Conservation (phyloP, 2,329 filamentous ascomycete species). For the Cucurbitaria berberidis region DNA sequence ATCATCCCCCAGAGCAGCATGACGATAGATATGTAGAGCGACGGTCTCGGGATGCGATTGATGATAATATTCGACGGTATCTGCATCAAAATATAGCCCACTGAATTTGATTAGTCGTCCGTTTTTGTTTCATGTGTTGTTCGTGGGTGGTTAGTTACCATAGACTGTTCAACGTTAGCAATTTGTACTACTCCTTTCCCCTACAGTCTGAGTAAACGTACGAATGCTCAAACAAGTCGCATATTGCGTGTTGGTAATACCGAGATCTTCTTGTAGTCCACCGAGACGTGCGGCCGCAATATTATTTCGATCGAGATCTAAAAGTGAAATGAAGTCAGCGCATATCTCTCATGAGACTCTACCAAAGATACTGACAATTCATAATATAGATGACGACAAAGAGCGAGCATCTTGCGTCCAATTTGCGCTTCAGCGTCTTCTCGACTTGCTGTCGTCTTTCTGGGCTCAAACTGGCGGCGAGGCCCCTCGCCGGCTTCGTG, state of each 20-base stretch:
- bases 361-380: slow-evolving; percentile 34
- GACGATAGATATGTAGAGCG: slow-evolving; percentile 45
- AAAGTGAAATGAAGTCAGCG: background rate
- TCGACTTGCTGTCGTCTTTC: slow-evolving; percentile 40
- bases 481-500: slow-evolving; percentile 11
- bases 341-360: background rate
- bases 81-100: slow-evolving; percentile 32
- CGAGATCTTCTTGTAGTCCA: slow-evolving; percentile 41
- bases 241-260: slow-evolving; percentile 40
- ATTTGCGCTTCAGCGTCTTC: slow-evolving; percentile 44
- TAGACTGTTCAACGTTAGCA: slow-evolving; percentile 14
- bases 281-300: slow-evolving; percentile 44
- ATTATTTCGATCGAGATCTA: slow-evolving; percentile 36
- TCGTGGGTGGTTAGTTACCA: no score
- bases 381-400: slow-evolving; percentile 49
- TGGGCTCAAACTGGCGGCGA: slow-evolving; percentile 36
- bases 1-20: slow-evolving; percentile 51
- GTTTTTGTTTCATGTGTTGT: no score
- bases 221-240: slow-evolving; percentile 42
- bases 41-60: slow-evolving; percentile 43
- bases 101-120: no score
- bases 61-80: slow-evolving; percentile 56
- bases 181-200: no score
- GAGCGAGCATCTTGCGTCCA: slow-evolving; percentile 40
- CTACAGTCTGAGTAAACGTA: slow-evolving; percentile 22